Percentiles rank a stretch among this genome's conserved stretches.
Evolutionary conservation across 2,329 filamentous ascomycete species (phyloP).

Genomic region (Rutstroemia sp.): DNA sequence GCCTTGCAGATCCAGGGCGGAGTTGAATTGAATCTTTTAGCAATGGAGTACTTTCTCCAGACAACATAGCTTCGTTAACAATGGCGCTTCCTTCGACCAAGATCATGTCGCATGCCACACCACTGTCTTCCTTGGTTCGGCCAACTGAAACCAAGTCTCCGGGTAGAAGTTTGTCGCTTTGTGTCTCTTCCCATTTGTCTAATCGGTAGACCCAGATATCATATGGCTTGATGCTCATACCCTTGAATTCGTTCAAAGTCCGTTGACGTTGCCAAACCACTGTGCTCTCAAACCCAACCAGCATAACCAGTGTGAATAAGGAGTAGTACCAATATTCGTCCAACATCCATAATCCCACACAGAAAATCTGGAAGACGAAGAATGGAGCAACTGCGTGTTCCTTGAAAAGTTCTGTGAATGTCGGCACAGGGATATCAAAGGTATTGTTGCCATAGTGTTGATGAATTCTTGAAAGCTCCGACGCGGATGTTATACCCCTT

Average conservation of each 20-base stretch:
- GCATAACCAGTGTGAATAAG: conserved; percentile 96
- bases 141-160: conserved; percentile 89
- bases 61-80: conserved; percentile 99
- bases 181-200: conserved; percentile 79
- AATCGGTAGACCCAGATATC: conserved; percentile 85
- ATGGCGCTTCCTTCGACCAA: conserved; percentile 92
- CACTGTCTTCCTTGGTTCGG: conserved; percentile 92
- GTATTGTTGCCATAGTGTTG: conserved; percentile 94
- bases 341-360: conserved; percentile 95
- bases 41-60: conserved; percentile 92
- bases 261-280: conserved; percentile 98
- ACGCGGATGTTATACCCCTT: conserved; percentile 63
- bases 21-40: conserved; percentile 94
- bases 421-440: conserved; percentile 96
- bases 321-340: conserved; percentile 99
- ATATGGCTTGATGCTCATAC: conserved; percentile 99
- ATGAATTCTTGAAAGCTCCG: conserved; percentile 72
- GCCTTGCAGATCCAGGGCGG: conserved; percentile 67
- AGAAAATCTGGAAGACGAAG: conserved; percentile 99
- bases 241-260: conserved; percentile 91
- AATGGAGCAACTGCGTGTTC: conserved; percentile 98
- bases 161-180: conserved; percentile 86
- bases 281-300: conserved; percentile 94
- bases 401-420: conserved; percentile 91
- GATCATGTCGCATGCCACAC: conserved; percentile 95